Evolutionary conservation across 2,329 filamentous ascomycete species (phyloP), one percentile per base, ranked within the genome.

Genomic region (Alternaria triticimaculans): DNA sequence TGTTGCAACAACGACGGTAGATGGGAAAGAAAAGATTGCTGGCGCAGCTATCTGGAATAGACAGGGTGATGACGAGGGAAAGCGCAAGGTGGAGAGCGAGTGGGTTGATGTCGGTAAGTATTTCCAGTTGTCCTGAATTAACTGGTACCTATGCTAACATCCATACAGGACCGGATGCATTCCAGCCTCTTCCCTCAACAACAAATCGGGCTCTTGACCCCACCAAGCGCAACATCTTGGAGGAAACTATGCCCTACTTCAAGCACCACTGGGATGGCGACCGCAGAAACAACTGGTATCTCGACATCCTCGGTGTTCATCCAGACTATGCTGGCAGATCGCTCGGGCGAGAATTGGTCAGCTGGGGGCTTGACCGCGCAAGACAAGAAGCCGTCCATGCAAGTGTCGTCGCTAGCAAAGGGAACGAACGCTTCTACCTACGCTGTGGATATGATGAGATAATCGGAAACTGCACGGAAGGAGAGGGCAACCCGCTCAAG

Each of bases 401-500:
- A 23, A 81, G 78, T 20, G 80, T 84, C 0, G 72, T 82, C 15
- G 75, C 77, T 45, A 78, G 80, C 5, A 67, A 77, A 5, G 79
- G 76, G 2, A 83, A 78, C 20, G 80, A 83, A 20, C 69, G 55
- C 0, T 85, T 84, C 58, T 84, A 83, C 61, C 61, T 73, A 23
- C 70, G 65, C 11, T 76, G 73, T 60, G 78, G 80, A 7, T 82
- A 80, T 61, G 75, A 76, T 18, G 71, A 76, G 49, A 50, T 71
- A 7, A 71, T 77, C 3, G 80, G 79, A 5, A 73, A 69, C 49
- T 72, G 73, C 7, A 76, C 66, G n/a, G 69, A 75, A 25, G 79
- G 79, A 11, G 75, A 73, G 41, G 73, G 66, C 7, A 79, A 79
- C 67, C 76, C 75, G 12, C 48, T 81, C 45, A 68, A 55, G 12